A percentile compares a stretch with the other conserved stretches of the same genome.
These are phyloP conservation scores for Blastobotrys arbuscula DNA, from an alignment of 1,139 yeast genomes.

Conservation along the genomic window DNA sequence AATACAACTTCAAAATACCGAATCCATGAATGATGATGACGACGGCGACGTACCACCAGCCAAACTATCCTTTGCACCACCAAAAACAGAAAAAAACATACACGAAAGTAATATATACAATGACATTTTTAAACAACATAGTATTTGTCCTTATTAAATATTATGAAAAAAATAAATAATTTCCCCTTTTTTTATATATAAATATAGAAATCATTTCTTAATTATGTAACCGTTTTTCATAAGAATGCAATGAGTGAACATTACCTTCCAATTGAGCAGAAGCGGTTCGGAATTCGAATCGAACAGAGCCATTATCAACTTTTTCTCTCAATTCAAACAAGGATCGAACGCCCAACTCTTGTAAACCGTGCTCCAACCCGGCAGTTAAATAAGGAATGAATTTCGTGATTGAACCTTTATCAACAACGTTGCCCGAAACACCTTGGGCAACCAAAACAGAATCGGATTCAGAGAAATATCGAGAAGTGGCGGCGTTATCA, in stretches of 20 bases:
- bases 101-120: not conserved
- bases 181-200: not conserved
- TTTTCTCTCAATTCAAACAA: constrained; percentile 56
- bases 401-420: constrained; percentile 91
- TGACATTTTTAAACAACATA: not conserved
- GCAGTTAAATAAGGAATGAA: constrained; percentile 89
- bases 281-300: constrained; percentile 97
- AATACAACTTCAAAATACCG: not conserved
- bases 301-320: constrained; percentile 63
- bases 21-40: too few relatives aligned
- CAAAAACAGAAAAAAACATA: not conserved
- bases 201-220: constrained; percentile 29
- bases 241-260: constrained; percentile 92
- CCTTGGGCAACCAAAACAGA: constrained; percentile 98
- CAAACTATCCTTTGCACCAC: too few relatives aligned
- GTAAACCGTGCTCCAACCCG: constrained; percentile 98
- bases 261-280: constrained; percentile 99
- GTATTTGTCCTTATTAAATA: not conserved
- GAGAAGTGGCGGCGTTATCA: constrained; percentile 96
- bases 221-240: constrained; percentile 94
- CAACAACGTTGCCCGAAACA: constrained; percentile 95
- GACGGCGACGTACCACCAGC: too few relatives aligned
- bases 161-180: not conserved
- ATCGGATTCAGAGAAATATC: constrained; percentile 96
- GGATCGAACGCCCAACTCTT: constrained; percentile 87